Conservation (phyloP, 345 rosid genomes). For the Boechera stricta region DNA sequence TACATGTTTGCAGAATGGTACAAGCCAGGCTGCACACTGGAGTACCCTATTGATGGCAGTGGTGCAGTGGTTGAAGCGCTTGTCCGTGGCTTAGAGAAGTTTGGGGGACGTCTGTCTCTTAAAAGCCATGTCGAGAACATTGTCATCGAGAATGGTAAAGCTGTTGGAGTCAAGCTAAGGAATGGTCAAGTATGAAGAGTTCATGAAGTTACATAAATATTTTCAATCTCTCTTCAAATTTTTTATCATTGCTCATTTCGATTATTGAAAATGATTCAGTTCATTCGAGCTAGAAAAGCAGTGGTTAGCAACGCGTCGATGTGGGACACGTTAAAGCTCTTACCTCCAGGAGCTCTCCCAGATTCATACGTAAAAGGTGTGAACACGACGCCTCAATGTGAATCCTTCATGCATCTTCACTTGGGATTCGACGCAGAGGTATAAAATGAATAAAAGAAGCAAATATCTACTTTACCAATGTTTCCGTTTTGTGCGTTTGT, state of each 20-base stretch:
- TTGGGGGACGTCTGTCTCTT: slow-evolving; percentile 75
- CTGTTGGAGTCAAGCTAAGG: slow-evolving; percentile 80
- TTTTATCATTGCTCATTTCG: background rate
- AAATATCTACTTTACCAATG: background rate
- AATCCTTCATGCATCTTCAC: slow-evolving; percentile 99
- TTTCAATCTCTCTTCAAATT: background rate
- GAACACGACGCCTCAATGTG: slow-evolving; percentile 70
- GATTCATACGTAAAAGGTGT: slow-evolving; percentile 59
- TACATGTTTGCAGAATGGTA: slow-evolving; percentile 99
- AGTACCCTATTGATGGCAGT: slow-evolving; percentile 84
- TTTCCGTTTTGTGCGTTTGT: background rate
- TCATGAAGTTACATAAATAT: slow-evolving; percentile 17
- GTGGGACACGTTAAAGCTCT: slow-evolving; percentile 85
- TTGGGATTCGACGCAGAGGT: slow-evolving; percentile 89
- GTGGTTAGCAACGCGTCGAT: slow-evolving; percentile 92
- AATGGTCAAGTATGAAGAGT: slow-evolving; percentile 76
- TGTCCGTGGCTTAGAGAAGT: slow-evolving; percentile 83
- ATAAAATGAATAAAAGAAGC: background rate
- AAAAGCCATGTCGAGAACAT: slow-evolving; percentile 80
- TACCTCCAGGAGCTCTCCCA: slow-evolving; percentile 71
- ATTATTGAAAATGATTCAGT: slow-evolving; percentile 50
- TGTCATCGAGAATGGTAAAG: slow-evolving; percentile 74
- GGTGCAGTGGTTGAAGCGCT: slow-evolving; percentile 87
- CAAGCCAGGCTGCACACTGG: slow-evolving; percentile 84
- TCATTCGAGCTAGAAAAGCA: slow-evolving; percentile 81